Conservation (phyloP, 352 stramenopile genomes). For the Phytophthora rubi region DNA sequence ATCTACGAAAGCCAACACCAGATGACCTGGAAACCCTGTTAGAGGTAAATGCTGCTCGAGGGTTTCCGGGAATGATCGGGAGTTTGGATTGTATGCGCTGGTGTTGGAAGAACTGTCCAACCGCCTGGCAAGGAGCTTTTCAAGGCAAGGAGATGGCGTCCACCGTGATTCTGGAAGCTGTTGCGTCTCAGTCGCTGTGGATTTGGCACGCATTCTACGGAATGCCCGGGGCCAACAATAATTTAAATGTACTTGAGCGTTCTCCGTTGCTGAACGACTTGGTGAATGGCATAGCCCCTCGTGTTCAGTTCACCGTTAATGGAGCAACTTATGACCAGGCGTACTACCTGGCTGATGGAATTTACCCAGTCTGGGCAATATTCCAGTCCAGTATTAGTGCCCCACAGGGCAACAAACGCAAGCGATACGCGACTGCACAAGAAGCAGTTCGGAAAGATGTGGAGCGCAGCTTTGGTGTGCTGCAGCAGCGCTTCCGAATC, state of each 20-base stretch:
- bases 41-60: not conserved
- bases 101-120: no score
- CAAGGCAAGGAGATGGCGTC: no score
- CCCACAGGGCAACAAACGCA: not conserved
- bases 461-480: not conserved
- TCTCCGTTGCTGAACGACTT: slow-evolving; percentile 4
- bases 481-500: not conserved
- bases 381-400: slow-evolving; percentile 2
- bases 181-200: not conserved
- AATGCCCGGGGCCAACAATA: slow-evolving; percentile 10
- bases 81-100: not conserved
- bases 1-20: not conserved
- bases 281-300: not conserved
- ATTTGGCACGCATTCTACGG: slow-evolving; percentile 20
- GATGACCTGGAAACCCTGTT: not conserved
- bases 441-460: slow-evolving; percentile 1
- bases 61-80: slow-evolving; percentile 1
- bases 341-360: slow-evolving; percentile 8
- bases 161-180: not conserved
- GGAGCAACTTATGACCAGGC: slow-evolving; percentile 1
- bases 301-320: not conserved
- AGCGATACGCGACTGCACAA: not conserved
- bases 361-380: not conserved
- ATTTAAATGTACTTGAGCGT: slow-evolving; percentile 8
- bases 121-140: no score